Percentiles rank a stretch among this genome's conserved stretches.
Evolutionary conservation across 2,329 filamentous ascomycete species (phyloP).

Genomic region (Coniochaeta hoffmannii): DNA sequence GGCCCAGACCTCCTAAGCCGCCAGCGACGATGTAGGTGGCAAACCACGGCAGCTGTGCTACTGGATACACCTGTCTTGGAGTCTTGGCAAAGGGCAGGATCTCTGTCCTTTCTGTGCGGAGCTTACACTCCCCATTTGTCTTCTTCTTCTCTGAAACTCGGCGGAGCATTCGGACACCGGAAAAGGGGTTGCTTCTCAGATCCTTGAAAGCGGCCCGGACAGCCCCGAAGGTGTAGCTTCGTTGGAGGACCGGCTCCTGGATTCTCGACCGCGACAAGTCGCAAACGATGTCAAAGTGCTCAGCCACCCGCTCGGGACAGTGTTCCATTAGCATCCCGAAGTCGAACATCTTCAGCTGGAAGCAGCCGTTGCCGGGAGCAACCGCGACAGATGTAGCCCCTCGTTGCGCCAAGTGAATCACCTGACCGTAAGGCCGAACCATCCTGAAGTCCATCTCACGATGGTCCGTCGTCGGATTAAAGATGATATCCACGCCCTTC

Average conservation of each 20-base stretch:
- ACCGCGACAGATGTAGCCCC: not conserved
- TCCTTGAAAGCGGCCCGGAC: not conserved
- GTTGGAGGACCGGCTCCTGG: not conserved
- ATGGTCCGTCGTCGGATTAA: constrained; percentile 34
- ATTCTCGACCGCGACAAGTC: not conserved
- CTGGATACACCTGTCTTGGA: constrained; percentile 1
- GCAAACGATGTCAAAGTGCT: not conserved
- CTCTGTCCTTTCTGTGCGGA: no score
- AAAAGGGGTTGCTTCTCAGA: not conserved
- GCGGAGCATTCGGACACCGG: not conserved
- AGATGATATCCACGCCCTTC: constrained; percentile 34
- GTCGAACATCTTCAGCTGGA: not conserved
- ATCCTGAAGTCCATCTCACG: constrained; percentile 24
- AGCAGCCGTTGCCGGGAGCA: not conserved
- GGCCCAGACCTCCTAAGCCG: constrained; percentile 49
- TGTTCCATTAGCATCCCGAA: not conserved
- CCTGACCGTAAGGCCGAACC: constrained; percentile 12
- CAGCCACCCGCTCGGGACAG: not conserved
- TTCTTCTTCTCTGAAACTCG: not conserved
- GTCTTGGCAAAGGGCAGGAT: not conserved
- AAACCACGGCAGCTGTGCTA: constrained; percentile 8
- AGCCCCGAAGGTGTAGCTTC: not conserved
- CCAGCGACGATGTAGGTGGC: constrained; percentile 44
- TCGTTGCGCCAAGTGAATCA: not conserved
- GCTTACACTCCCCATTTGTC: no score